These are phyloP conservation scores for Ophiostoma sp. DNA, from an alignment of 2,329 filamentous ascomycete genomes.

Conservation along the genomic window DNA sequence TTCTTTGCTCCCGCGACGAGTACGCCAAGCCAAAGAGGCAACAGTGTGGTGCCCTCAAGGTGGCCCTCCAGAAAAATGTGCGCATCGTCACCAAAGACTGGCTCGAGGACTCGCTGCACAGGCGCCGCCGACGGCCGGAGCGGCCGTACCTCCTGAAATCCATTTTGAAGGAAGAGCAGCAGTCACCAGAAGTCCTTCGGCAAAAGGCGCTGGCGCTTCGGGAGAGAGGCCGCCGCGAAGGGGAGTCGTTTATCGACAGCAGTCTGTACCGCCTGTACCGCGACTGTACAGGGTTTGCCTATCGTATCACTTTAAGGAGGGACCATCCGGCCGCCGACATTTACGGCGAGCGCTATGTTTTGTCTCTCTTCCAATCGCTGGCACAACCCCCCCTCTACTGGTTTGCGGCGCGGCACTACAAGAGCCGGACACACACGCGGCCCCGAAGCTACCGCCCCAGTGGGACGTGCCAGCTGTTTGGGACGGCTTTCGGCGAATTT, in stretches of 20 bases:
- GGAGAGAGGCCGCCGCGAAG: slow-evolving; percentile 37
- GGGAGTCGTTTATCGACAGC: slow-evolving; percentile 49
- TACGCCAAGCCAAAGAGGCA: slow-evolving; percentile 43
- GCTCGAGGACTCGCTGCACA: slow-evolving; percentile 50
- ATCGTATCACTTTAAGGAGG: slow-evolving; percentile 63
- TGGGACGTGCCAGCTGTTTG: slow-evolving; percentile 42
- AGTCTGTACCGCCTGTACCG: slow-evolving; percentile 64
- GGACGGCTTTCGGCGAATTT: slow-evolving; percentile 52
- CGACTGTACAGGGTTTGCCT: slow-evolving; percentile 63
- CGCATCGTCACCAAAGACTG: slow-evolving; percentile 53
- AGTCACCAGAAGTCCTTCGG: slow-evolving; percentile 29
- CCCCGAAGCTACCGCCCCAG: slow-evolving; percentile 44
- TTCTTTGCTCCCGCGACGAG: slow-evolving; percentile 65
- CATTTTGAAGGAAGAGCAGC: slow-evolving; percentile 34
- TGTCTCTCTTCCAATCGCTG: slow-evolving; percentile 69
- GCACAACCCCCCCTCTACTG: slow-evolving; percentile 61
- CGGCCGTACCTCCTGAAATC: slow-evolving; percentile 46
- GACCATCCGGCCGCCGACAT: slow-evolving; percentile 46
- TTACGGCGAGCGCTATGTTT: slow-evolving; percentile 57
- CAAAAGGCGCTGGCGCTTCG: slow-evolving; percentile 39
- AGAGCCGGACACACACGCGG: slow-evolving; percentile 42
- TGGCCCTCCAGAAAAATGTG: not conserved
- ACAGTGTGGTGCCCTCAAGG: slow-evolving; percentile 7
- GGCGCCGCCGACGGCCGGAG: slow-evolving; percentile 34
- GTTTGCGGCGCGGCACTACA: slow-evolving; percentile 55